Conservation (phyloP, 176 grass and related monocot genomes). For the Eragrostis curvula region DNA sequence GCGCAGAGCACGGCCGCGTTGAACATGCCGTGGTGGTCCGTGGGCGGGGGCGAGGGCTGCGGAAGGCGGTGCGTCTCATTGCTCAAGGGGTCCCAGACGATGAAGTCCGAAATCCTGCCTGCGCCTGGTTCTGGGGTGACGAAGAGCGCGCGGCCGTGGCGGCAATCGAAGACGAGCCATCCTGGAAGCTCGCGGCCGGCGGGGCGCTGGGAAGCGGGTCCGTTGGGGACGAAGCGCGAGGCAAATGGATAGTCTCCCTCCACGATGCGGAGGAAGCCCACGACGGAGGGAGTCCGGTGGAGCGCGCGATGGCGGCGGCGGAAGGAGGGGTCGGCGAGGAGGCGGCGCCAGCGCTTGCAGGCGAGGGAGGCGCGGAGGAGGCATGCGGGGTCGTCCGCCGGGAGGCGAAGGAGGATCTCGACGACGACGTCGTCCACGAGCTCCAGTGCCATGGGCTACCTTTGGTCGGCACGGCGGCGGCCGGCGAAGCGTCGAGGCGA, state of each 20-base stretch:
- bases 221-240: not conserved
- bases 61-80: too few relatives aligned
- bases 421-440: too few relatives aligned
- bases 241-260: rapidly evolving
- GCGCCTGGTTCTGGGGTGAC: not conserved
- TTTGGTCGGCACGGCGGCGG: too few relatives aligned
- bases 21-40: too few relatives aligned
- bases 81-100: not conserved
- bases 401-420: too few relatives aligned
- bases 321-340: not conserved
- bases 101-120: not conserved
- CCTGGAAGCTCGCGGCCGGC: not conserved
- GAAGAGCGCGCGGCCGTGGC: conserved; percentile 5
- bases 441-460: not conserved
- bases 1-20: too few relatives aligned
- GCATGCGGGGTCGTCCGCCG: too few relatives aligned
- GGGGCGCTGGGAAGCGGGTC: not conserved
- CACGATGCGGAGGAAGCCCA: not conserved
- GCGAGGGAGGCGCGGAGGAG: too few relatives aligned
- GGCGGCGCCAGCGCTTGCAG: too few relatives aligned
- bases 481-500: too few relatives aligned
- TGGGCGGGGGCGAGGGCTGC: too few relatives aligned
- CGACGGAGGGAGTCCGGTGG: not conserved
- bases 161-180: not conserved
- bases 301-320: not conserved